Conservation (phyloP, 2,329 filamentous ascomycete genomes). For the Cladosporium colombiae region DNA sequence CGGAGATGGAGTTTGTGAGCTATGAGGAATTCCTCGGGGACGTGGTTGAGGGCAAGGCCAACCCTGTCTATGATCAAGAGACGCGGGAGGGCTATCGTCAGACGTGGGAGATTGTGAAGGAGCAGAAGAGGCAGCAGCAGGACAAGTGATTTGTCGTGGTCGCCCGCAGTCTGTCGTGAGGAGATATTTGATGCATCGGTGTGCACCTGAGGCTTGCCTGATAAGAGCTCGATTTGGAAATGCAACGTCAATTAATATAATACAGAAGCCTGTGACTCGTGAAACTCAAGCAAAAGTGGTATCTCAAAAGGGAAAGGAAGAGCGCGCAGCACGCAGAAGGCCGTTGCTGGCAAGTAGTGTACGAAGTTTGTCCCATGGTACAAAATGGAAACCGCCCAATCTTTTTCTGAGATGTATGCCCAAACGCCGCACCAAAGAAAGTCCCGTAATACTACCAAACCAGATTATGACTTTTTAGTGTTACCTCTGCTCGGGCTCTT, state of each 20-base stretch:
- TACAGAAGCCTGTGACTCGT: not conserved
- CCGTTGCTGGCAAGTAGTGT: constrained; percentile 7
- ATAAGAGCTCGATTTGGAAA: not conserved
- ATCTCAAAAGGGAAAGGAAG: constrained; percentile 19
- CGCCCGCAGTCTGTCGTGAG: too few relatives aligned
- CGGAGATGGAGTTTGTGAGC: constrained; percentile 47
- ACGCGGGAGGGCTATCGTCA: not conserved
- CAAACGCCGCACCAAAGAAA: constrained; percentile 23
- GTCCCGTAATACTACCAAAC: constrained; percentile 1
- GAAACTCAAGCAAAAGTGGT: constrained; percentile 18
- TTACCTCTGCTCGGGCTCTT: constrained; percentile 31
- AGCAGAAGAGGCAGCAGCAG: not conserved
- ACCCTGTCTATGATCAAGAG: not conserved
- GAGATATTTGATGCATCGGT: not conserved
- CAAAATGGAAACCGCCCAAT: constrained; percentile 20
- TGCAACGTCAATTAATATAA: constrained; percentile 16
- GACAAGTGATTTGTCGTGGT: not conserved
- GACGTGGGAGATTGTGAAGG: not conserved
- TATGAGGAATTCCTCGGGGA: constrained; percentile 45
- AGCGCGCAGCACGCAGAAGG: constrained; percentile 6
- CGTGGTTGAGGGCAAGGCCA: constrained; percentile 43
- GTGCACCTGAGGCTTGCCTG: not conserved
- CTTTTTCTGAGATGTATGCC: constrained; percentile 11
- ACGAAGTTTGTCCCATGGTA: not conserved
- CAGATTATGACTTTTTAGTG: not conserved